A percentile compares a stretch with the other conserved stretches of the same genome.
Conservation (phyloP, 2,329 filamentous ascomycete species). For the Sporothrix pallida region DNA sequence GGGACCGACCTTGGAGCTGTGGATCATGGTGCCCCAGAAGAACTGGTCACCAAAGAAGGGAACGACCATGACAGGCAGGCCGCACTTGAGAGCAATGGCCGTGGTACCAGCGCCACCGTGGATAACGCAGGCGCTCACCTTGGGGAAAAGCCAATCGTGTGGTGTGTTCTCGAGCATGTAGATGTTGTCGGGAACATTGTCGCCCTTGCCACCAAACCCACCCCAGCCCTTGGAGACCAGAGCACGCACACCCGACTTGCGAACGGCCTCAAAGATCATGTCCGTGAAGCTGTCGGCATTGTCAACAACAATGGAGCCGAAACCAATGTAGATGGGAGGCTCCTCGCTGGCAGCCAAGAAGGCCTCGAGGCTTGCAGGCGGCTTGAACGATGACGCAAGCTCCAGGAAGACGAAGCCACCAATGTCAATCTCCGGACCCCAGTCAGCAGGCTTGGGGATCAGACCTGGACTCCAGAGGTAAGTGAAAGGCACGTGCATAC, state of each 20-base stretch:
- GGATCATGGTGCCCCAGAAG: slow-evolving; percentile 77
- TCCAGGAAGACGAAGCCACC: slow-evolving; percentile 81
- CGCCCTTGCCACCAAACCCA: slow-evolving; percentile 63
- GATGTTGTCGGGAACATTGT: slow-evolving; percentile 64
- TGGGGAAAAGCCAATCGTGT: slow-evolving; percentile 78
- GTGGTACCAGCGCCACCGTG: slow-evolving; percentile 81
- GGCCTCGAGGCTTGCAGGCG: slow-evolving; percentile 58
- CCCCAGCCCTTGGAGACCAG: slow-evolving; percentile 80
- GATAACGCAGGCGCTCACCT: slow-evolving; percentile 69
- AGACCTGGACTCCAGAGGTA: slow-evolving; percentile 74
- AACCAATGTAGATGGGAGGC: slow-evolving; percentile 74
- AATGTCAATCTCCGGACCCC: slow-evolving; percentile 73
- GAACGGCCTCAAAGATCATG: slow-evolving; percentile 73
- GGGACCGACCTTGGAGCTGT: slow-evolving; percentile 67
- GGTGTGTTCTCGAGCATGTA: slow-evolving; percentile 76
- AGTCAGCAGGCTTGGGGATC: slow-evolving; percentile 70
- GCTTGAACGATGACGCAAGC: slow-evolving; percentile 65
- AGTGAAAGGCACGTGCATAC: slow-evolving; percentile 75
- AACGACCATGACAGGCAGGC: slow-evolving; percentile 74
- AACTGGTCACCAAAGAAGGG: slow-evolving; percentile 82
- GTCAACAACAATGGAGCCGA: slow-evolving; percentile 77
- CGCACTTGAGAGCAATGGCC: slow-evolving; percentile 74
- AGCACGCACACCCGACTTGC: slow-evolving; percentile 69
- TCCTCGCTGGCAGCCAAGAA: slow-evolving; percentile 65
- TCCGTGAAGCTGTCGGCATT: slow-evolving; percentile 71